Evolutionary conservation across 2,329 filamentous ascomycete species (phyloP).

Genomic region (Elsinoe perseae): DNA sequence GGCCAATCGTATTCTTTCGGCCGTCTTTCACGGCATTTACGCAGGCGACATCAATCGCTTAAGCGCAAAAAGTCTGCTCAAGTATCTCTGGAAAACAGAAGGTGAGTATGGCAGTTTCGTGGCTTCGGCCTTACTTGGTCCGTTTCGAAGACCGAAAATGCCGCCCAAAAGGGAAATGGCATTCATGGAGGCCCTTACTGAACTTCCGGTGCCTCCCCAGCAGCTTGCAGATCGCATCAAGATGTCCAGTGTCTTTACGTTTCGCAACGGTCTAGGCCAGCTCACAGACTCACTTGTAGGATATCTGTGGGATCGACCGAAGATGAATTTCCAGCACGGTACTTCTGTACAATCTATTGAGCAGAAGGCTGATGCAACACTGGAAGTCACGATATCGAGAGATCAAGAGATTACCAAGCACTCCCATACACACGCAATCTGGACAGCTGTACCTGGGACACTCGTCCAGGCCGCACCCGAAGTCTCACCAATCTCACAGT

Average conservation of each 20-base stretch:
- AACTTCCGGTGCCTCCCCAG: slow-evolving; percentile 1
- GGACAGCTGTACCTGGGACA: slow-evolving; percentile 12
- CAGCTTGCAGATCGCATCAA: slow-evolving; percentile 22
- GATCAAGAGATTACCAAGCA: slow-evolving; percentile 23
- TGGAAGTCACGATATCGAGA: slow-evolving; percentile 15
- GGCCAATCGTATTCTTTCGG: slow-evolving; percentile 68
- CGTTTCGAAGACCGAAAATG: slow-evolving; percentile 29
- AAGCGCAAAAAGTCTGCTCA: slow-evolving; percentile 59
- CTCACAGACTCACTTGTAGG: slow-evolving; percentile 32
- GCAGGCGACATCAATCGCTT: slow-evolving; percentile 79
- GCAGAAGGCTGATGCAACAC: slow-evolving; percentile 33
- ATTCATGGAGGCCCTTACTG: slow-evolving; percentile 7
- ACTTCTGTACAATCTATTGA: slow-evolving; percentile 33
- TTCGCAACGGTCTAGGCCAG: slow-evolving; percentile 38
- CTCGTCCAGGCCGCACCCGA: slow-evolving; percentile 14
- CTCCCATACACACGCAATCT: slow-evolving; percentile 51
- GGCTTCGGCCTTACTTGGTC: slow-evolving; percentile 25
- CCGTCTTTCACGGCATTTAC: slow-evolving; percentile 77
- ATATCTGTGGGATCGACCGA: slow-evolving; percentile 31
- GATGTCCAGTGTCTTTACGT: slow-evolving; percentile 36
- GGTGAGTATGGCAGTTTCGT: slow-evolving; percentile 35
- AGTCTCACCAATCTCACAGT: slow-evolving; percentile 37
- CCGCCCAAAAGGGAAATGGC: slow-evolving; percentile 19
- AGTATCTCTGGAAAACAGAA: slow-evolving; percentile 46
- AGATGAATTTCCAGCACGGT: slow-evolving; percentile 35